Base-by-base conservation (phyloP, 2,329 filamentous ascomycete species). In the Colletotrichum camelliae region DNA sequence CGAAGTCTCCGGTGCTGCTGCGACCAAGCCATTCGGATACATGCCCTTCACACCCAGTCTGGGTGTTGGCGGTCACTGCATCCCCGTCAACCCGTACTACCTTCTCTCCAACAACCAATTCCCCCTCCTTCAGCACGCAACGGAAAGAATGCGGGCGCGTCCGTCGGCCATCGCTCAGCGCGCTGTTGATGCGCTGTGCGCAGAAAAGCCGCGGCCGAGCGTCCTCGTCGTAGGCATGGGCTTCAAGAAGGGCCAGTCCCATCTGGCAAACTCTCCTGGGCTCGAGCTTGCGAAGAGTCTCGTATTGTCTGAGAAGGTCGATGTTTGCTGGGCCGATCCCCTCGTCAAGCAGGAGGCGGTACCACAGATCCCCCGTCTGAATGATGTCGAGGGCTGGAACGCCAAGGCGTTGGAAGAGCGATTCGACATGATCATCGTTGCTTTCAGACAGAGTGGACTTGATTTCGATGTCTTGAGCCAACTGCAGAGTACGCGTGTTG, bases 61-160 rank as follows among this genome's bases (percentile, higher is more conserved):
- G 1, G 89, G 89, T 12, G 89, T 91, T 7, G 89, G 89, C 2
- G 89, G 89, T 0, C 89, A 91, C 79, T 91, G 89, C 77, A 91
- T 91, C 73, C 89, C 89, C 0, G 85, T 91, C 76, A 91, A 91
- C 74, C 89, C 89, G 1, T 86, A 86, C 81, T 91, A 91, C 77
- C 82, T 91, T 21, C 81, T 91, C 12, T 85, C 85, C 27, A 89
- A 87, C 78, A 86, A 83, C 77, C 79, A 82, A 5, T 86, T 90
- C 62, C 89, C 89, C 4, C 80, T 91, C 0, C 82, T 90, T 4
- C 79, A 85, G 61, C 80, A 82, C 4, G 88, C 87, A 0, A 85
- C 87, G 1, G 85, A 86, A 66, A 84, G 80, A 61, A 89, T 88
- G 86, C 82, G 82, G 52, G 80, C 81, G 5, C 83, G 88, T 9